Base-by-base conservation (phyloP, 2,329 filamentous ascomycete genomes). In the Neoascochyta sp. region DNA sequence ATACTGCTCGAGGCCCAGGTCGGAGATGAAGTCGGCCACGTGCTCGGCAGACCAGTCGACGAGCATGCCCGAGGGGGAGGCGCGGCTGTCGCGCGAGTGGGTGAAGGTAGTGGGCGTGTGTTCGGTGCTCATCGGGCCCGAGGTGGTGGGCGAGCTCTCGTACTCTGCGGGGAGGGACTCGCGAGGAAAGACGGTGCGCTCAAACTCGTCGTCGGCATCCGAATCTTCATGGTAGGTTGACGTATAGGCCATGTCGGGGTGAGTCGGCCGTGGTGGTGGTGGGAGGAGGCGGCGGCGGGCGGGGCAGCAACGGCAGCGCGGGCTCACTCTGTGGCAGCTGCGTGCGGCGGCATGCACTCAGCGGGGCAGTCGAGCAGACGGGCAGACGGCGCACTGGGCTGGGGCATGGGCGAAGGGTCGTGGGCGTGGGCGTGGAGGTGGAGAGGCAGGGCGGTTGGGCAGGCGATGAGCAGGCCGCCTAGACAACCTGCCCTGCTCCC, bases 11-110 rank as follows among this genome's bases (percentile, higher is more conserved):
- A 95, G 67, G 18, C 86, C 86, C 52, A 95, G 76, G 39, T 79
- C 80, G 33, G 79, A 75, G 47, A 95, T 77, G 57, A 93, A 96
- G 53, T 94, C 87, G 45, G 87, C 87, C 65, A 86, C 89, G 66
- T 96, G 87, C 37, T 93, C 86, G 10, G 80, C 81, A 2, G 81
- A 81, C 85, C 85, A 92, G 51, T 87, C 81, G 17, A 80, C 80
- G 48, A 90, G 84, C 55, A 83, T 77, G 26, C 82, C 84, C 53
- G 83, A 81, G 47, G 83, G 83, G 45, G 85, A 70, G 31, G 75
- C 70, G 61, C 83, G 80, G 55, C 73, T 75, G 52, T 75, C 78
- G 16, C 58, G 30, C 57, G 75, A 78, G 52, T 83, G 80, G 44
- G 78, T 80, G 51, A 84, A 86, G 28, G 82, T 87, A 27, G 84